Conservation (phyloP, 768 basidiomycete genomes). For the Sporobolomyces phaffii region DNA sequence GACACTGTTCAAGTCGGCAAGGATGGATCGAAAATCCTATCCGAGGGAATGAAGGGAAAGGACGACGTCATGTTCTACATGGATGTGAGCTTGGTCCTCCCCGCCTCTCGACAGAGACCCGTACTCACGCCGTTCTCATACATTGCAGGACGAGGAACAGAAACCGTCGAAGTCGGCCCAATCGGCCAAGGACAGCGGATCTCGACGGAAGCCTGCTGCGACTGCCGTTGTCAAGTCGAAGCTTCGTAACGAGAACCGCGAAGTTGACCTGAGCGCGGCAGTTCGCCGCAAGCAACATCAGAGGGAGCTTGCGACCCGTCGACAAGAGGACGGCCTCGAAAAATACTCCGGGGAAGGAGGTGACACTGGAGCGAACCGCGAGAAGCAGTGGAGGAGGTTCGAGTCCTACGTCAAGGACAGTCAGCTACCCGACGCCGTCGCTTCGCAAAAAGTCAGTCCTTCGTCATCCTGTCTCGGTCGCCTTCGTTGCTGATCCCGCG, state of each 20-base stretch:
- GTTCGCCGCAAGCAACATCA: slow-evolving; percentile 85
- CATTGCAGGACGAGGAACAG: slow-evolving; percentile 54
- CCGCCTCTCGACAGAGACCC: background rate
- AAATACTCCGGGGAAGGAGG: slow-evolving; percentile 73
- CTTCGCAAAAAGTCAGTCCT: slow-evolving; percentile 62
- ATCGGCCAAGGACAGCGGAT: slow-evolving; percentile 43
- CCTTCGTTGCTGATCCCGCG: background rate
- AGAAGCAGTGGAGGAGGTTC: slow-evolving; percentile 90
- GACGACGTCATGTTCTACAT: slow-evolving; percentile 84
- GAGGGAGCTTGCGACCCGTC: slow-evolving; percentile 63
- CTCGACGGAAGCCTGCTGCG: slow-evolving; percentile 37
- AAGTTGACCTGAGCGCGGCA: slow-evolving; percentile 68
- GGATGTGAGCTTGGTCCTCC: slow-evolving; percentile 28
- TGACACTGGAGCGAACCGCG: slow-evolving; percentile 69
- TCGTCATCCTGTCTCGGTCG: background rate
- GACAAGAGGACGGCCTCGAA: slow-evolving; percentile 73
- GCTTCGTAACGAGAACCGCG: slow-evolving; percentile 78
- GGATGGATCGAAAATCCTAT: slow-evolving; percentile 52
- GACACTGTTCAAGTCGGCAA: slow-evolving; percentile 78
- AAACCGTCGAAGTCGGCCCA: slow-evolving; percentile 50
- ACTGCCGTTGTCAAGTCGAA: slow-evolving; percentile 68
- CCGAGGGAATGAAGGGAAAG: slow-evolving; percentile 72
- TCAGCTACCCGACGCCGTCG: slow-evolving; percentile 76
- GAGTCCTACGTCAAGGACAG: slow-evolving; percentile 95
- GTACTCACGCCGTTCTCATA: background rate